Base-by-base conservation (phyloP, 2,329 filamentous ascomycete genomes). In the Aspergillus aculeatinus region DNA sequence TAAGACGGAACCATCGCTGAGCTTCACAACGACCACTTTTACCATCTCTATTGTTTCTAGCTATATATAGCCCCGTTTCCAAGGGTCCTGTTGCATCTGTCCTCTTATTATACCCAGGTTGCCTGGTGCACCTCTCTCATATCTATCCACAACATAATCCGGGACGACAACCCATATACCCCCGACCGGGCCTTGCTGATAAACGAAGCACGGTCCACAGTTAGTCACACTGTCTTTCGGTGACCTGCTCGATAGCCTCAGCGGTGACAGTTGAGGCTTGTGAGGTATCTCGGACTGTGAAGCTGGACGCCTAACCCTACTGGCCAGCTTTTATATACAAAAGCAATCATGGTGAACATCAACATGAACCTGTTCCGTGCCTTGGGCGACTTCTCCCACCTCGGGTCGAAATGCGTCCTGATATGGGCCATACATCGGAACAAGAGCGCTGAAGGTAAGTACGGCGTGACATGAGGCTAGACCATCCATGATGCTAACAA, bases 351-450 rank as follows among this genome's bases (percentile, higher is more conserved):
- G 55, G 64, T 72, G 52, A 57, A 53, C 27, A 12, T 63, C 61
- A 79, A 53, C 31, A 16, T 63, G 62, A 79, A 77, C 60, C 67
- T 83, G 61, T 88, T 96, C 78, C 90, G 92, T 70, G 84, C 96
- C 70, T 76, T 92, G 69, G 94, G 86, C 73, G 94, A 98, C 75
- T 77, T 94, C 69, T 91, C 90, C 70, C 94, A 98, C 74, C 86
- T 91, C 50, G 82, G 87, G 52, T 95, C 92, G 59, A 97, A 96
- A 83, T 87, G 88, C 75, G 95, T 97, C 72, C 84, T 97, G 68
- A 92, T 97, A 79, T 90, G 88, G 80, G 88, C 92, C 58, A 96
- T 97, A 70, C 92, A 96, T 78, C 85, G 86, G 67, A 96, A 97
- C 73, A 85, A 85, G 72, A 95, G 90, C 74, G 90, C 92, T 51